Base-by-base conservation (phyloP, 108 stramenopile species). In the Seminavis robusta region DNA sequence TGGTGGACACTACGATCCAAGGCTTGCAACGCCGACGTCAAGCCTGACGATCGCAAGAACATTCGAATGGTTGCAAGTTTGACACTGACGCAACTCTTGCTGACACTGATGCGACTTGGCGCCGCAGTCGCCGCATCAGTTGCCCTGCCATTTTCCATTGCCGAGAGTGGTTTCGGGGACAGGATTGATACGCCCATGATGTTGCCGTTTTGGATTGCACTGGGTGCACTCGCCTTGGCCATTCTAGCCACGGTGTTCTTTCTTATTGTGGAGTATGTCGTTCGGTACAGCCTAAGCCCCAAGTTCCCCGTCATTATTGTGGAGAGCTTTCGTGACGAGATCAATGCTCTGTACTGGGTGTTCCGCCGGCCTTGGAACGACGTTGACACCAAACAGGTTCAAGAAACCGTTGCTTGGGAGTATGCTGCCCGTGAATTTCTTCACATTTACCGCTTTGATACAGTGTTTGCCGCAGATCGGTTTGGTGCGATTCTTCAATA, bases 381-480 rank as follows among this genome's bases (percentile, higher is more conserved):
- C 28, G 33, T 63, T 26, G 61, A 62, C 10, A 30, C 68, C 30
- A 56, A 37, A 28, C 42, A 61, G 27, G 36, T 16, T 2, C 68
- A 63, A 36, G 55, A 69, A 26, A 40, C 54, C 13, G 20, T 33
- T 34, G 34, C 61, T 7, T 69, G 68, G 68, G 68, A 69, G 40
- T 69, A 63, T 56, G 68, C 63, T 1, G 68, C 68, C 36, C 46
- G 47, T 23, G 68, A 63, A 24, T 69, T 69, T 32, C 39, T 61
- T 4, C 53, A 63, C 48, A 47, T 42, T 46, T 63, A 63, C 27
- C 34, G 68, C 26, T 69, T 69, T 56, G 68, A 69, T 53, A 37
- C 42, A 11, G 61, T 63, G 16, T 28, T 69, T 33, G 52, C 52
- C 19, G 54, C 54, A 7, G 68, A 69, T 56, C 68, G 68, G 7